Evolutionary conservation across 352 stramenopile species (phyloP).

Genomic region (Stramenopiles sp.): DNA sequence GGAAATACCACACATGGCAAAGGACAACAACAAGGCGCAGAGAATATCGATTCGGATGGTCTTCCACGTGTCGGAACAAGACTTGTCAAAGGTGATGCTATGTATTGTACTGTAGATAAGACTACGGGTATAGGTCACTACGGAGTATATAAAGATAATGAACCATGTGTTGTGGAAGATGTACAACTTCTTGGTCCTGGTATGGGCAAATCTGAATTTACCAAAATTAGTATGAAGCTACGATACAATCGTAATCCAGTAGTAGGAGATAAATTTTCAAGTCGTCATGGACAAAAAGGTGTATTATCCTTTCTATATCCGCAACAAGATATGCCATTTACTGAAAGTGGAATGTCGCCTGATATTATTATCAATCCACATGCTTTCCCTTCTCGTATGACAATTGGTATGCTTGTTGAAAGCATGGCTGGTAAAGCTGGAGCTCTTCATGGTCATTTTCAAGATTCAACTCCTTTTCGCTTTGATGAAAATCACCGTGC

Average conservation of each 20-base stretch:
- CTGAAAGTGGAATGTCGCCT: constrained; percentile 81
- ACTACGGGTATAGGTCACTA: constrained; percentile 43
- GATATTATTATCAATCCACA: constrained; percentile 99
- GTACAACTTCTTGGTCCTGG: constrained; percentile 19
- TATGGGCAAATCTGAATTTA: constrained; percentile 17
- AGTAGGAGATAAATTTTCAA: constrained; percentile 98
- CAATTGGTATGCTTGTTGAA: constrained; percentile 86
- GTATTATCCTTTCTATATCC: constrained; percentile 95
- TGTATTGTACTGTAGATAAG: constrained; percentile 79
- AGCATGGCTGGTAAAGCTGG: constrained; percentile 95
- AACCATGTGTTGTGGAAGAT: constrained; percentile 83
- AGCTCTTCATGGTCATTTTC: constrained; percentile 75
- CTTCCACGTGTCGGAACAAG: constrained; percentile 70
- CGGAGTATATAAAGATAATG: constrained; percentile 87
- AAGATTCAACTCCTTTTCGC: constrained; percentile 89
- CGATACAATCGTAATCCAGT: constrained; percentile 91
- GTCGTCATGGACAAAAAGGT: constrained; percentile 93
- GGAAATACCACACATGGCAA: constrained; percentile 28
- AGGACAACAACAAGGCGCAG: not conserved
- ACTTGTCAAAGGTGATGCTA: constrained; percentile 63
- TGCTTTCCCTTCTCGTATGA: constrained; percentile 85
- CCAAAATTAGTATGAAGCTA: constrained; percentile 68
- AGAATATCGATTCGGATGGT: constrained; percentile 61
- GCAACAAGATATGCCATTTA: constrained; percentile 94
- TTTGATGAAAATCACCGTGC: constrained; percentile 92